Evolutionary conservation across 148 eudicot genomes (phyloP).

Genomic region (Camellia sinensis): DNA sequence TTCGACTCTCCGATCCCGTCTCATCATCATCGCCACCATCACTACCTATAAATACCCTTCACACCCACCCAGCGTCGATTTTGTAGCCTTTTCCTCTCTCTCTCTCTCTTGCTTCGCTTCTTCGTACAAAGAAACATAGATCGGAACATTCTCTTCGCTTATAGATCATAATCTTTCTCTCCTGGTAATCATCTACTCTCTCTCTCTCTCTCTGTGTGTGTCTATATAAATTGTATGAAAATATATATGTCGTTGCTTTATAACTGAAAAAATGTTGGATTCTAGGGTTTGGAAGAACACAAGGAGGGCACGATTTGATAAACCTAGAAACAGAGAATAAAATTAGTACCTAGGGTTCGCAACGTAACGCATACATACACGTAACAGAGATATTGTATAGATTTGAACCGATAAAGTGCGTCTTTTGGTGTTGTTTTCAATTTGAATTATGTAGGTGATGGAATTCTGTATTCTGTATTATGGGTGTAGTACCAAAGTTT

Average conservation of each 20-base stretch:
- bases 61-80: not conserved
- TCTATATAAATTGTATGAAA: not conserved
- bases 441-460: not conserved
- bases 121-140: not conserved
- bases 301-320: not conserved
- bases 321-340: not conserved
- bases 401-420: not conserved
- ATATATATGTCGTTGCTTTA: not conserved
- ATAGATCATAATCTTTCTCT: not conserved
- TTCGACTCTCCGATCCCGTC: conserved; percentile 4
- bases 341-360: conserved; percentile 1
- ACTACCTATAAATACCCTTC: too few species aligned
- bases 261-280: not conserved
- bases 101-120: not conserved
- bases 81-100: too few species aligned
- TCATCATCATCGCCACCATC: conserved; percentile 6
- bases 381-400: not conserved
- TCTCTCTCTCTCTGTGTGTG: not conserved
- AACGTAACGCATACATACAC: not conserved
- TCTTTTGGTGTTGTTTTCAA: not conserved
- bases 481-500: not conserved
- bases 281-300: conserved; percentile 7
- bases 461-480: not conserved
- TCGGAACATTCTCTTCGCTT: conserved; percentile 4
- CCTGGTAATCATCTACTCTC: conserved; percentile 4